phyloP scores from a whole-genome alignment of 1,284 basidiomycete genomes.

The Gymnopus androsaceus region DNA sequence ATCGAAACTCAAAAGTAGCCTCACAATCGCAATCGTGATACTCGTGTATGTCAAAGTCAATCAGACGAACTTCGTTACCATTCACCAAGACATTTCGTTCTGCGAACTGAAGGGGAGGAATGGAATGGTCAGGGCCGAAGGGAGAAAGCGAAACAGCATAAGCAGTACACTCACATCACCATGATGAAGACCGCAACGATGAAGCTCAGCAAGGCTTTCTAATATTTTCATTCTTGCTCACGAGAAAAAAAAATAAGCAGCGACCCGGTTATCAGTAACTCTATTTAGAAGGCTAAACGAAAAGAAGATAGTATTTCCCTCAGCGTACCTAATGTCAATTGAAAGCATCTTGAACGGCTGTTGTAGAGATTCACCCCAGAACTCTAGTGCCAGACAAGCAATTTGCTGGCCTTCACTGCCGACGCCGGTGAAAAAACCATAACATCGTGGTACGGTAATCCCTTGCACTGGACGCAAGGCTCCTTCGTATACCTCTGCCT shows the following conservation, averaged over 20 bases:
- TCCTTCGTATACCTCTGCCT: conserved; percentile 34
- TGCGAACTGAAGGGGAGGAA: conserved; percentile 28
- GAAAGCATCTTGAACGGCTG: conserved; percentile 31
- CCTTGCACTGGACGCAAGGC: conserved; percentile 33
- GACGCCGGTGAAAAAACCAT: conserved; percentile 35
- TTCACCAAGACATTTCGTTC: conserved; percentile 38
- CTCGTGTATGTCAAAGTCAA: conserved; percentile 37
- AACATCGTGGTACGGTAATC: conserved; percentile 31
- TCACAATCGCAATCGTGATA: conserved; percentile 31
- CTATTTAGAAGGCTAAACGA: neutral
- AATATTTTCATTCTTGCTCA: conserved; percentile 32
- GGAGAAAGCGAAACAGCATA: neutral
- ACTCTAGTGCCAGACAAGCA: conserved; percentile 38
- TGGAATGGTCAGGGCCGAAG: neutral
- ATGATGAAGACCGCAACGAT: conserved; percentile 34
- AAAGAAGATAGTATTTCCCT: neutral
- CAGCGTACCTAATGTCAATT: conserved; percentile 33
- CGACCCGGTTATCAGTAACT: neutral
- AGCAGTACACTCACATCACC: conserved; percentile 12
- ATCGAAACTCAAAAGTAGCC: conserved; percentile 26
- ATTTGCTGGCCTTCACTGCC: conserved; percentile 32
- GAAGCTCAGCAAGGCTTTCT: conserved; percentile 33
- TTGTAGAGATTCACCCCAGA: conserved; percentile 35
- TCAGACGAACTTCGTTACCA: conserved; percentile 37
- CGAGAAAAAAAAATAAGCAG: conserved; percentile 6